Evolutionary conservation across 2,329 filamentous ascomycete genomes (phyloP).

Genomic region (Pseudogymnoascus sp.): DNA sequence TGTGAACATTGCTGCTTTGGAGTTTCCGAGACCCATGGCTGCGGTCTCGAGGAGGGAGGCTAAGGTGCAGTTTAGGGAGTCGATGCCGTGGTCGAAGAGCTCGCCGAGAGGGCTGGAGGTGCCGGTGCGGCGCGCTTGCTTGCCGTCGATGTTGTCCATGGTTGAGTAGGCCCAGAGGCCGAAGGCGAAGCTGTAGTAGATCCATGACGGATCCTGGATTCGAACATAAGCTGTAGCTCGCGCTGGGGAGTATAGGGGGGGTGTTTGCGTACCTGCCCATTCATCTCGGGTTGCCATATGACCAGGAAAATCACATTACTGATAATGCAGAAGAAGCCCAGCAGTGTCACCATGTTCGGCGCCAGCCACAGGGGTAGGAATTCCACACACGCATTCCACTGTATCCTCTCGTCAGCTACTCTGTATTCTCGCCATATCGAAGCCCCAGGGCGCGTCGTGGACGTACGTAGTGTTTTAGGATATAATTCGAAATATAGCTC

Average conservation of each 20-base stretch:
- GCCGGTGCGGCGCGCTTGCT: slow-evolving; percentile 89
- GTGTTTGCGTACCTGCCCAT: not conserved
- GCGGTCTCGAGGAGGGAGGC: slow-evolving; percentile 85
- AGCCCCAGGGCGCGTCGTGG: slow-evolving; percentile 12
- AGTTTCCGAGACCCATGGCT: slow-evolving; percentile 83
- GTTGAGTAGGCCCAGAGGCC: slow-evolving; percentile 99
- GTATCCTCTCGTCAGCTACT: slow-evolving; percentile 19
- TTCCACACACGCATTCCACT: slow-evolving; percentile 97
- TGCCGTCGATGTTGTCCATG: slow-evolving; percentile 98
- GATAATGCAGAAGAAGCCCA: slow-evolving; percentile 92
- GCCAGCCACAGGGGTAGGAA: slow-evolving; percentile 91
- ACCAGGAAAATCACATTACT: slow-evolving; percentile 57
- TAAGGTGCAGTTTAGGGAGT: slow-evolving; percentile 93
- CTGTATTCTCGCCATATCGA: slow-evolving; percentile 19
- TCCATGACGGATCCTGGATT: slow-evolving; percentile 69
- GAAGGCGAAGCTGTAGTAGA: slow-evolving; percentile 92
- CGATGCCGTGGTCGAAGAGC: slow-evolving; percentile 97
- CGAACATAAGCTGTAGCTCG: slow-evolving; percentile 9
- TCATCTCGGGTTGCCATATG: slow-evolving; percentile 7
- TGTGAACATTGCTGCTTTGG: slow-evolving; percentile 79
- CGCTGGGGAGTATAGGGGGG: not conserved
- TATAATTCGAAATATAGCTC: slow-evolving; percentile 85
- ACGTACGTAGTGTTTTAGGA: slow-evolving; percentile 89
- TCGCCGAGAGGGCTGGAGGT: slow-evolving; percentile 93
- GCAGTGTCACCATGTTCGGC: slow-evolving; percentile 91